Conservation (phyloP, 1,284 basidiomycete genomes). For the Moesziomyces parantarcticus region DNA sequence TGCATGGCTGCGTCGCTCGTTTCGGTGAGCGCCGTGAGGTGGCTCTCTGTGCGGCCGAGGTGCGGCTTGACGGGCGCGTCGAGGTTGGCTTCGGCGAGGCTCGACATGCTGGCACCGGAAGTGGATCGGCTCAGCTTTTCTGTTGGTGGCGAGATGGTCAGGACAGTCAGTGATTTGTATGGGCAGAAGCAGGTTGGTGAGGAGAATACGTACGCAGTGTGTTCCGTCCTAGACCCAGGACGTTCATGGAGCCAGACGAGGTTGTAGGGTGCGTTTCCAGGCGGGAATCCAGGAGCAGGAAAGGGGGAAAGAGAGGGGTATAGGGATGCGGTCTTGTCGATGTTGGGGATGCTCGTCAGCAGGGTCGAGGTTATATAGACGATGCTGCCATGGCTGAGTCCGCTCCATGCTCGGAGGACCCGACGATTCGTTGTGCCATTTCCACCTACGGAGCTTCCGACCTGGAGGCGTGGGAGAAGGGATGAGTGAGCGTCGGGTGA, state of each 20-base stretch:
- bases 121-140: slow-evolving; percentile 8
- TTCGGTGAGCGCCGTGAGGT: slow-evolving; percentile 6
- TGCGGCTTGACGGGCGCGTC: not conserved
- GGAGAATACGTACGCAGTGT: slow-evolving; percentile 3
- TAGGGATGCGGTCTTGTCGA: too few relatives aligned
- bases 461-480: too few relatives aligned
- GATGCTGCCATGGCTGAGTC: too few relatives aligned
- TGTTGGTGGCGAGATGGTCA: not conserved
- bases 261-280: slow-evolving; percentile 25
- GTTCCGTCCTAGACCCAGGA: slow-evolving; percentile 9
- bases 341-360: not conserved
- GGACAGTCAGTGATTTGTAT: not conserved
- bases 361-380: too few relatives aligned
- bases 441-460: too few relatives aligned
- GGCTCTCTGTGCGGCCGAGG: slow-evolving; percentile 5
- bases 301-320: too few relatives aligned
- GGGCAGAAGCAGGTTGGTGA: not conserved
- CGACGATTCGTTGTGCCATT: too few relatives aligned
- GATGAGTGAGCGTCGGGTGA: too few relatives aligned
- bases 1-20: not conserved
- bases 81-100: not conserved
- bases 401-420: too few relatives aligned
- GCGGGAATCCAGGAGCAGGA: too few relatives aligned
- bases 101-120: slow-evolving; percentile 9
- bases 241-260: slow-evolving; percentile 17